Percentiles rank a stretch among this genome's conserved stretches.
Evolutionary conservation across 768 basidiomycete genomes (phyloP).

Genomic region (Phanerochaete sordida): DNA sequence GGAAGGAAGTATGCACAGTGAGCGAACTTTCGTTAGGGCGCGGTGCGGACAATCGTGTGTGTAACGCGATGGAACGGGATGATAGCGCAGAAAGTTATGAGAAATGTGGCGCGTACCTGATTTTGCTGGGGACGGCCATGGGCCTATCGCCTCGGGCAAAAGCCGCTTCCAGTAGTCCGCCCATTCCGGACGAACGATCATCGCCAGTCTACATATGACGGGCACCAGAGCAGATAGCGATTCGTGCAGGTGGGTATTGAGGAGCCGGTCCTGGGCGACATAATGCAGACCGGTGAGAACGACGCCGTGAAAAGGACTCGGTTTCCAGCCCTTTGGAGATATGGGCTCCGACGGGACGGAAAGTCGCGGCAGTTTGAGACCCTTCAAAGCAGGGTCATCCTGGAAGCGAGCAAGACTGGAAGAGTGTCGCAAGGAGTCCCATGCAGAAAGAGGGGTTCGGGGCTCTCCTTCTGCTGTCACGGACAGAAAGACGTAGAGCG

Average conservation of each 20-base stretch:
- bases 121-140: conserved; percentile 50
- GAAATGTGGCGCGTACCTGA: conserved; percentile 31
- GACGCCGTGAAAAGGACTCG: conserved; percentile 49
- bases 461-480: conserved; percentile 16
- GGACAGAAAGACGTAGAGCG: conserved; percentile 48
- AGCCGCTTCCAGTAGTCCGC: conserved; percentile 89
- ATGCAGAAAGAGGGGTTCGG: conserved; percentile 26
- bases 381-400: conserved; percentile 57
- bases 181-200: conserved; percentile 78
- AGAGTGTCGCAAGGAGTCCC: conserved; percentile 45
- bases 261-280: conserved; percentile 66
- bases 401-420: conserved; percentile 44
- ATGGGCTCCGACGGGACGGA: not conserved
- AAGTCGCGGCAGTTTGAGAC: conserved; percentile 35
- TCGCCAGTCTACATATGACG: conserved; percentile 59
- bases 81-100: not conserved
- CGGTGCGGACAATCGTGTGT: not conserved
- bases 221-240: conserved; percentile 56
- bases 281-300: conserved; percentile 76
- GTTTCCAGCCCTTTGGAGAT: conserved; percentile 14
- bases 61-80: no score
- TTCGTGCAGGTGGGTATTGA: conserved; percentile 52
- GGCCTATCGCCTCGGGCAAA: conserved; percentile 56
- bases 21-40: not conserved
- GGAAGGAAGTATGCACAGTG: not conserved